Evolutionary conservation across 2,329 filamentous ascomycete species (phyloP), one percentile per base, ranked within the genome.

Genomic region (Nannizziopsis arthrosporioides): DNA sequence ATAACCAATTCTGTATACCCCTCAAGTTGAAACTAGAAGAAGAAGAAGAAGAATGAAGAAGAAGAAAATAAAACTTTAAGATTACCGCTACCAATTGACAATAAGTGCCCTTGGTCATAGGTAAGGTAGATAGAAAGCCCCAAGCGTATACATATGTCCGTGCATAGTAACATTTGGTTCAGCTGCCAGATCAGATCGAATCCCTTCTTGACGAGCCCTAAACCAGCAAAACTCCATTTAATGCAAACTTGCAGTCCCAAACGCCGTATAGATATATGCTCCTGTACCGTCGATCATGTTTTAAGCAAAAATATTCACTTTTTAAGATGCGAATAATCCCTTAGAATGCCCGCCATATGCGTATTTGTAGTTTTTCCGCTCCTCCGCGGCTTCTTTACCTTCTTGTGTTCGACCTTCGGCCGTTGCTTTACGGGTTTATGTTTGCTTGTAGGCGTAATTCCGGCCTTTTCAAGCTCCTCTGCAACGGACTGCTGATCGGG

Each of bases 311-410:
- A 30, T 18, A 27, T 17, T 52, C 49, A 68, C 51, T 65, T 61
- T 53, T 69, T 69, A 30, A 69, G 57, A 49, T 74, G 70, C 9
- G 72, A 74, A 54, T 79, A 89, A 62, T 90, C 85, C 68, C 87
- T 82, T 61, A 94, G 73, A 51, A 94, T 75, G 54, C 82, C 80
- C 56, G 75, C 74, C 87, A 94, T 93, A 63, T 94, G 88, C 22
- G 80, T 80, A 63, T 94, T 94, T 19, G 86, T 93, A 49, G 83
- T 81, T 74, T 89, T 92, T 55, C 84, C 85, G 37, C 79, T 78
- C 51, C 81, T 76, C 55, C 85, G 78, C 39, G 80, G 73, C 63
- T 85, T 85, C 68, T 85, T 84, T 65, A 81, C 80, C 69, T 83
- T 82, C 69, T 85, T 84, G 56, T 81, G 79, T 51, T 74, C 65